Percentiles rank a stretch among this genome's conserved stretches.
phyloP scores from a whole-genome alignment of 306 rosid species.

The Cucumis hystrix region DNA sequence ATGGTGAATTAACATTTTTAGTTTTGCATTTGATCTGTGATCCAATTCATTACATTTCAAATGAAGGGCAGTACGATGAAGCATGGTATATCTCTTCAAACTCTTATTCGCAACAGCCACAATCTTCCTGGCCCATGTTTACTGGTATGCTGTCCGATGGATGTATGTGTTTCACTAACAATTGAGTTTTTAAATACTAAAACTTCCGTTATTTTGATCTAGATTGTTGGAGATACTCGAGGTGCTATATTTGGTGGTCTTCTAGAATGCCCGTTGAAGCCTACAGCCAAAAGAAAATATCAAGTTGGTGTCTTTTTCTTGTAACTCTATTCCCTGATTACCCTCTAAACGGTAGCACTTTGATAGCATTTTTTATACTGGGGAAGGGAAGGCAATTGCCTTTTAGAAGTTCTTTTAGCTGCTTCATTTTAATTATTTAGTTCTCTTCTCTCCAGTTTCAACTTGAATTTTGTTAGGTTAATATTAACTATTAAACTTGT shows the following conservation, averaged over 20 bases:
- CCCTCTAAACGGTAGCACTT: conserved; percentile 1
- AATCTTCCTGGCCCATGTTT: conserved; percentile 78
- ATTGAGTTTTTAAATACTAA: not conserved
- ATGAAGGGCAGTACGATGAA: conserved; percentile 99
- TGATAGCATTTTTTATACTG: not conserved
- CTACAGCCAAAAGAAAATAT: conserved; percentile 76
- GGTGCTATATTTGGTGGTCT: conserved; percentile 96
- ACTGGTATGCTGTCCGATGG: conserved; percentile 38
- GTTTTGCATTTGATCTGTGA: conserved; percentile 26
- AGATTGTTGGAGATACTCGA: conserved; percentile 86
- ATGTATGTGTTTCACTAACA: not conserved
- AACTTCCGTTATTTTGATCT: conserved; percentile 4
- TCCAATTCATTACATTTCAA: conserved; percentile 37
- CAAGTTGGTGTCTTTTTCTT: conserved; percentile 37
- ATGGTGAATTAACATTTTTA: conserved; percentile 1
- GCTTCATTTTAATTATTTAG: not conserved
- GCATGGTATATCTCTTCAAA: conserved; percentile 93
- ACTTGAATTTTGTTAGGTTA: not conserved
- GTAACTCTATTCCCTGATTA: not conserved
- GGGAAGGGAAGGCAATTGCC: not conserved
- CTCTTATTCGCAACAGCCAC: conserved; percentile 85
- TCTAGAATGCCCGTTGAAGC: conserved; percentile 73
- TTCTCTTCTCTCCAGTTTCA: not conserved
- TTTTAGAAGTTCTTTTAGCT: not conserved
- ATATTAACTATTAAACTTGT: not conserved